Evolutionary conservation across 371 early-diverging fungal species (phyloP).

Genomic region (Amoeboaphelidium protococcarum): DNA sequence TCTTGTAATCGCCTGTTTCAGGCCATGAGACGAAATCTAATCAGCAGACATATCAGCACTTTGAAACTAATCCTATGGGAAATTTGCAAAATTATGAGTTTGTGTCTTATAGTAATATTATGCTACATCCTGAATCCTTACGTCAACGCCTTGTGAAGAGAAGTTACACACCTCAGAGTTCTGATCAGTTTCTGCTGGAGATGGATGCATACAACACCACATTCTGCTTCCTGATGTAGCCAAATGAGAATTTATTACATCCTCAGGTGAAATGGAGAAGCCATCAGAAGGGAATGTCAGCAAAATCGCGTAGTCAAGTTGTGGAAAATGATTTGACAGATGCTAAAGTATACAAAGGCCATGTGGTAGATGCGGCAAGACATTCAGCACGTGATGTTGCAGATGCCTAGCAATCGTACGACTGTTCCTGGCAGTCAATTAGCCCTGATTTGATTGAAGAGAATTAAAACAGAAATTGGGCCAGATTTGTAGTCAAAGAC

Average conservation of each 20-base stretch:
- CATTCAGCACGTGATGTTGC: not conserved
- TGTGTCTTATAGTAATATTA: too few species aligned
- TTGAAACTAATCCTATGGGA: too few species aligned
- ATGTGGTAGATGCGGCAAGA: not conserved
- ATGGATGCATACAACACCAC: not conserved
- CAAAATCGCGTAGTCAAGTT: not conserved
- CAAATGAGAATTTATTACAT: not conserved
- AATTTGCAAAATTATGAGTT: too few species aligned
- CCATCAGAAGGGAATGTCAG: not conserved
- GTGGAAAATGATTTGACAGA: not conserved
- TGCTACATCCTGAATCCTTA: too few species aligned
- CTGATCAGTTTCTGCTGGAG: not conserved
- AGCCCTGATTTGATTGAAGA: not conserved
- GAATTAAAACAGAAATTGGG: not conserved
- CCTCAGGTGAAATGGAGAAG: not conserved
- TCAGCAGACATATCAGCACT: too few species aligned
- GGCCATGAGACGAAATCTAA: too few species aligned
- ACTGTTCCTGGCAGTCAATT: not conserved
- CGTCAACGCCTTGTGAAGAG: too few species aligned
- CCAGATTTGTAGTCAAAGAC: not conserved
- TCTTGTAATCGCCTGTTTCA: too few species aligned
- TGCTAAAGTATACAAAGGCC: not conserved
- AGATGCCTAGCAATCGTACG: not conserved
- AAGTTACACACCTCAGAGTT: not conserved
- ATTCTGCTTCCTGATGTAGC: not conserved